Evolutionary conservation across 108 stramenopile species (phyloP), one percentile per base, ranked within the genome.

Genomic region (Stephanodiscus triporus): DNA sequence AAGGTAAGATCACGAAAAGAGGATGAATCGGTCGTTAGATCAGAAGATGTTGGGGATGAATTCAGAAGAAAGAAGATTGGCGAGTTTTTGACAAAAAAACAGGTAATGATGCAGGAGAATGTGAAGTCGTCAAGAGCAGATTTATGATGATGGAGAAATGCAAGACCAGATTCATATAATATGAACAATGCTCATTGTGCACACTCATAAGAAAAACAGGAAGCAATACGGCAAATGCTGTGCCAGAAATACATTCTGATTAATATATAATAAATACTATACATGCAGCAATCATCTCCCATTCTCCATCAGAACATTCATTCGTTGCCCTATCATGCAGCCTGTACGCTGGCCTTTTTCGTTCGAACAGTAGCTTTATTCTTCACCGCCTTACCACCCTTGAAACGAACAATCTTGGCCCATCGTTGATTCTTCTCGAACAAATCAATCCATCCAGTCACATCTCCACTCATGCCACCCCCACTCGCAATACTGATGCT

Each of bases 341-440:
- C 53, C 8, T 6, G 53, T 54, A 9, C 9, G 26, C 11, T 27
- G 53, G 53, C 9, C 16, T 54, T 27, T 54, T 24, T 27, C 53
- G 53, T 54, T 27, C 9, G 24, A 27, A 22, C 4, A 27, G 20
- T 26, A 14, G 8, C 16, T 17, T 16, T 14, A 26, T 13, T 26
- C 11, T 19, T 45, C 24, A 72, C 58, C 17, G 70, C 70, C 34
- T 71, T 66, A 2, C 78, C 78, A 56, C 78, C 71, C 36, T 68
- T 72, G 53, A 79, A 79, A 72, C 78, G 67, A 62, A 79, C 78
- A 53, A 79, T 79, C 66, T 79, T 79, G 3, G 78, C 78, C 78
- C 78, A 79, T 54, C 78, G 78, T 34, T 59, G 63, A 7, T 47
- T 62, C 23, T 70, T 70, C 30, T 80, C 79, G 58, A 80, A 80